Conservation (phyloP, 768 basidiomycete genomes). For the Auricularia heimuer region DNA sequence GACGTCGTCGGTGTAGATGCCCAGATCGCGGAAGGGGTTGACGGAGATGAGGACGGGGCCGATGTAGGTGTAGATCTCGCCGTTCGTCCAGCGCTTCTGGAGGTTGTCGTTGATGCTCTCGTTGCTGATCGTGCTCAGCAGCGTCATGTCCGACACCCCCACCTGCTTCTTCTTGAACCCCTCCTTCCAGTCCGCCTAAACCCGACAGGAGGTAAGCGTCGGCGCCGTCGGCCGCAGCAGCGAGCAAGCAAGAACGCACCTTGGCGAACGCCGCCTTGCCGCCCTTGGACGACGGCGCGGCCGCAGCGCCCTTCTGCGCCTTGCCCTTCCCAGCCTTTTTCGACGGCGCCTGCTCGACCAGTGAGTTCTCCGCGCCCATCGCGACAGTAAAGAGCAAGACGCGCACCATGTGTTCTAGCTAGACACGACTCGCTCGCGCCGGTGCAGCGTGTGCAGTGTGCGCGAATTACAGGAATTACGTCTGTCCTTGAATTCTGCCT, state of each 20-base stretch:
- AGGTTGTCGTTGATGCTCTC: constrained; percentile 97
- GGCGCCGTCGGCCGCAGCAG: constrained; percentile 1
- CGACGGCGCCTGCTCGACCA: constrained; percentile 54
- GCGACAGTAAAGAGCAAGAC: background rate
- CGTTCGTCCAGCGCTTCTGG: constrained; percentile 90
- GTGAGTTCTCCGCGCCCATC: background rate
- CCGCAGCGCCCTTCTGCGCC: constrained; percentile 54
- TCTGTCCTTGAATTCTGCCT: too few species aligned
- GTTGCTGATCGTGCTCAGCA: constrained; percentile 93
- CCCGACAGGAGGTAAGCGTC: background rate
- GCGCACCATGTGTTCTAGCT: background rate
- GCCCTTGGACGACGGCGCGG: constrained; percentile 22
- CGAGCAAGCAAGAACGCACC: constrained; percentile 28
- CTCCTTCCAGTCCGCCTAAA: constrained; percentile 97
- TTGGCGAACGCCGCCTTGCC: constrained; percentile 58
- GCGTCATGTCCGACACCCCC: constrained; percentile 97
- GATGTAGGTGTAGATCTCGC: constrained; percentile 98
- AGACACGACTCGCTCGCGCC: too few species aligned
- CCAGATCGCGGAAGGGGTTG: constrained; percentile 74
- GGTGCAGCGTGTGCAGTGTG: too few species aligned
- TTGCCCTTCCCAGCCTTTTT: constrained; percentile 83
- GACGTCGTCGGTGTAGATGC: constrained; percentile 91
- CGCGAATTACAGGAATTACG: too few species aligned
- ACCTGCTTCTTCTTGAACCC: constrained; percentile 99
- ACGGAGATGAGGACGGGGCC: constrained; percentile 98